phyloP scores from a whole-genome alignment of 1,284 basidiomycete species.

The Papiliotrema nemorosa region DNA sequence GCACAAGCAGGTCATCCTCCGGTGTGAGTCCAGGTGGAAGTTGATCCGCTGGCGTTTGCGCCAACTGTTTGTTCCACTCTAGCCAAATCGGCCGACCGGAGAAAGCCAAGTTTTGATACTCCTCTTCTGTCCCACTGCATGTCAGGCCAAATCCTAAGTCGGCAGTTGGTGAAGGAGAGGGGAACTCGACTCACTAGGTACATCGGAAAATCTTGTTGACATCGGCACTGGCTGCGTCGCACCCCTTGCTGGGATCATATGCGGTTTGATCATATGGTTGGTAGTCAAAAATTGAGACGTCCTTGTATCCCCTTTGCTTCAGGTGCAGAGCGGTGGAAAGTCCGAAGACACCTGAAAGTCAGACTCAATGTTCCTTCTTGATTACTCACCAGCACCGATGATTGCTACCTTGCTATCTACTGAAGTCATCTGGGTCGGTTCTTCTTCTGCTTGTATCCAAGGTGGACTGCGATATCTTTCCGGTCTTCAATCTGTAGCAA shows the following conservation, averaged over 20 bases:
- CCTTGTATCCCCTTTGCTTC: conserved; percentile 16
- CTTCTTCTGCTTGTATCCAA: too few relatives aligned
- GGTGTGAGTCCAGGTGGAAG: conserved; percentile 18
- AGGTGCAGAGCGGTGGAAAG: conserved; percentile 21
- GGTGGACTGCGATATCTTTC: too few relatives aligned
- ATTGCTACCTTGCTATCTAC: too few relatives aligned
- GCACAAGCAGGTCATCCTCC: conserved; percentile 11
- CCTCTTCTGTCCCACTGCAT: conserved; percentile 11
- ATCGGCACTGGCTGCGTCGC: conserved; percentile 26
- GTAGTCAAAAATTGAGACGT: conserved; percentile 24
- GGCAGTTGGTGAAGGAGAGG: neutral
- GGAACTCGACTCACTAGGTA: conserved; percentile 14
- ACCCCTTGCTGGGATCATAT: conserved; percentile 19
- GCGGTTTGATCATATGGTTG: conserved; percentile 21
- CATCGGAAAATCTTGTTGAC: conserved; percentile 28
- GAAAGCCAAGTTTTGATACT: conserved; percentile 26
- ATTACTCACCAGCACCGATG: too few relatives aligned
- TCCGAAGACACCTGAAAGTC: conserved; percentile 17
- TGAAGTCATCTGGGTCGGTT: too few relatives aligned
- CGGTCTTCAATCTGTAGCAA: too few relatives aligned
- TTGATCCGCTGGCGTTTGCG: conserved; percentile 5
- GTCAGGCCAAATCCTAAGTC: neutral
- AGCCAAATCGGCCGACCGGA: conserved; percentile 18
- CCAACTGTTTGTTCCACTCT: conserved; percentile 19
- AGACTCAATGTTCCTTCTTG: too few relatives aligned